Evolutionary conservation across 2,329 filamentous ascomycete species (phyloP).

Genomic region (Orbilia quercus): DNA sequence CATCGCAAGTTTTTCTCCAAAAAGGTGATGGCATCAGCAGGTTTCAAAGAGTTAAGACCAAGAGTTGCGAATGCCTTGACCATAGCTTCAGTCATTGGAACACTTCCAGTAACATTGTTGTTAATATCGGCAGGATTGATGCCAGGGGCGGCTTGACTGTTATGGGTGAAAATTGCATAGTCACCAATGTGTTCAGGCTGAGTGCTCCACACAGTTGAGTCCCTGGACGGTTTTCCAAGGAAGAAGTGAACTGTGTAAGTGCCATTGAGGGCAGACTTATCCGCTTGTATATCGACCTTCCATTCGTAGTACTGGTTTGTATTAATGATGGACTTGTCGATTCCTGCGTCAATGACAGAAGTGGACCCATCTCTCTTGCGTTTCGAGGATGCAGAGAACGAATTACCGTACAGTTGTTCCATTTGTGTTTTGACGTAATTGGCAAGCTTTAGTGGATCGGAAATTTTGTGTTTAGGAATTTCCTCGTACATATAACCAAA

Average conservation of each 20-base stretch:
- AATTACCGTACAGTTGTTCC: constrained; percentile 12
- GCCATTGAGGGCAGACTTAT: constrained; percentile 62
- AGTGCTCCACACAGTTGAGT: constrained; percentile 61
- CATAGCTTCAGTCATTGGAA: constrained; percentile 63
- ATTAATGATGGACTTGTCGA: constrained; percentile 28
- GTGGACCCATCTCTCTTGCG: constrained; percentile 29
- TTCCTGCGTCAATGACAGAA: constrained; percentile 2
- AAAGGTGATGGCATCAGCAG: constrained; percentile 61
- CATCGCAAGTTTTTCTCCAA: constrained; percentile 61
- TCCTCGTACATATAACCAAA: constrained; percentile 37
- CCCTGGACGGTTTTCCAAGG: constrained; percentile 61
- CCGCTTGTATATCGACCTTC: constrained; percentile 51
- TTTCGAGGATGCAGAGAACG: neutral
- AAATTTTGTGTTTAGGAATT: constrained; percentile 7
- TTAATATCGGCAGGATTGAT: constrained; percentile 25
- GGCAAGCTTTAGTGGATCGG: neutral
- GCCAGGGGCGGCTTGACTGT: constrained; percentile 51
- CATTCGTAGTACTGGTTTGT: constrained; percentile 29
- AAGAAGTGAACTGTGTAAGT: constrained; percentile 63
- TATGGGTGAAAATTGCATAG: constrained; percentile 62
- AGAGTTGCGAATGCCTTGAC: constrained; percentile 60
- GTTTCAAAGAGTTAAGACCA: constrained; percentile 60
- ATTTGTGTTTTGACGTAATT: constrained; percentile 2
- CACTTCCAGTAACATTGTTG: constrained; percentile 63
- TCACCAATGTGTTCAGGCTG: constrained; percentile 64